These are phyloP conservation scores for Akanthomyces muscarius DNA, from an alignment of 2,329 filamentous ascomycete species.

Conservation along the genomic window DNA sequence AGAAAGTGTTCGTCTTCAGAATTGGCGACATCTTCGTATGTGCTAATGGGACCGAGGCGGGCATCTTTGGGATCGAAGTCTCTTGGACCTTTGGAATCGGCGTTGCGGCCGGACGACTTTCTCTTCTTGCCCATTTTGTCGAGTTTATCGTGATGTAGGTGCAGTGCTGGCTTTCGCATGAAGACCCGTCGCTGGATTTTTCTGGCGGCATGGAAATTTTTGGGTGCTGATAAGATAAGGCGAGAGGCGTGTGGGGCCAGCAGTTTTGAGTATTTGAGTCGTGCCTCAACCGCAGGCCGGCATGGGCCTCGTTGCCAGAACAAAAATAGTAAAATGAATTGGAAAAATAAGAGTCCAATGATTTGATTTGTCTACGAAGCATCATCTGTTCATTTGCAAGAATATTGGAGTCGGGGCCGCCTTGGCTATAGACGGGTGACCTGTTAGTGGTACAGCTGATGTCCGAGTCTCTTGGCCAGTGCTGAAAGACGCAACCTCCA, in stretches of 20 bases:
- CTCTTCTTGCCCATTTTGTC: constrained; percentile 60
- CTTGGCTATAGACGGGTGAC: not conserved
- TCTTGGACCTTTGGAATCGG: constrained; percentile 46
- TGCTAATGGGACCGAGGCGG: constrained; percentile 56
- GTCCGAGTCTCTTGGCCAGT: not conserved
- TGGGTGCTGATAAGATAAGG: constrained; percentile 17
- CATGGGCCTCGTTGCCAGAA: not conserved
- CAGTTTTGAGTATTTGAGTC: no score
- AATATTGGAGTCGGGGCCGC: not conserved
- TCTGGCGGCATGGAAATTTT: constrained; percentile 14
- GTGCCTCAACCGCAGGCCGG: not conserved
- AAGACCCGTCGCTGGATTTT: constrained; percentile 3
- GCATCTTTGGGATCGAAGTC: constrained; percentile 56
- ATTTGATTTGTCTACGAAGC: not conserved
- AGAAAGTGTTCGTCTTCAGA: constrained; percentile 93
- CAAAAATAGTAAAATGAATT: not conserved
- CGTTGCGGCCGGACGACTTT: constrained; percentile 57
- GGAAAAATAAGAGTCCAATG: not conserved
- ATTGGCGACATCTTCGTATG: constrained; percentile 82
- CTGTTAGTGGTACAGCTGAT: not conserved
- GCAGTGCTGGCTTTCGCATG: no score
- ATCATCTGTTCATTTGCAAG: not conserved
- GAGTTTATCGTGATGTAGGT: not conserved
- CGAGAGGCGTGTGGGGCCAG: not conserved
- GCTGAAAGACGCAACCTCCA: not conserved